Base-by-base conservation (phyloP, 139 green algal species). In the Protoeuglena noctilucae region DNA sequence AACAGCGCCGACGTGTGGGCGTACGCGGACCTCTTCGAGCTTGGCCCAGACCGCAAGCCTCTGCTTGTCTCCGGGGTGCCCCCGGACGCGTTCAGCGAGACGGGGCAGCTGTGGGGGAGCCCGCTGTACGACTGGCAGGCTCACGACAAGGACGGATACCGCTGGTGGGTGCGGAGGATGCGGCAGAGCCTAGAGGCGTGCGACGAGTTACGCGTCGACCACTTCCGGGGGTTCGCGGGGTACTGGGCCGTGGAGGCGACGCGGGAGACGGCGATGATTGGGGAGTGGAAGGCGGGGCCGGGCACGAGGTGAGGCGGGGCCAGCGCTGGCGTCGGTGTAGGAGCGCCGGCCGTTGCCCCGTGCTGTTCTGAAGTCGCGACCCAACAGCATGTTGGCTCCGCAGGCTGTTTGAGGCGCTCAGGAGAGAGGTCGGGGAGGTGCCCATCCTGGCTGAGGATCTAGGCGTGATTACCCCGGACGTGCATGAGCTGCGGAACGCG, bases 361-460 rank as follows among this genome's bases (percentile, higher is more conserved):
- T n/a, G n/a, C n/a, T n/a, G n/a, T n/a, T n/a, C n/a, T n/a, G n/a
- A n/a, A n/a, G n/a, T n/a, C n/a, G n/a, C n/a, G n/a, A n/a, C n/a
- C n/a, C n/a, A n/a, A n/a, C n/a, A n/a, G n/a, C n/a, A n/a, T n/a
- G n/a, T n/a, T n/a, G n/a, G n/a, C n/a, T n/a, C n/a, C n/a, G 7
- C 9, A 22, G 31, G 24, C 49, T 55, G 24, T 55, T 55, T 23
- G n/a, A 55, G 16, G 49, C 49, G 24, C 34, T 71, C 9, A 17
- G 54, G 48, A 16, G 54, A 29, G 56, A 69, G 40, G 65, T 89
- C 43, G 74, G 76, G 1, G 27, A 66, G 19, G 75, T 90, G 50
- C 77, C 81, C 21, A 93, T 93, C 61, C 64, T 98, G 40, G 90
- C 89, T 9, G 90, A 98, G 69, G 90, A 98, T 67, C 70, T 98